Percentiles rank a stretch among this genome's conserved stretches.
phyloP scores from a whole-genome alignment of 2,329 filamentous ascomycete genomes.

The Colletotrichum paranaense region DNA sequence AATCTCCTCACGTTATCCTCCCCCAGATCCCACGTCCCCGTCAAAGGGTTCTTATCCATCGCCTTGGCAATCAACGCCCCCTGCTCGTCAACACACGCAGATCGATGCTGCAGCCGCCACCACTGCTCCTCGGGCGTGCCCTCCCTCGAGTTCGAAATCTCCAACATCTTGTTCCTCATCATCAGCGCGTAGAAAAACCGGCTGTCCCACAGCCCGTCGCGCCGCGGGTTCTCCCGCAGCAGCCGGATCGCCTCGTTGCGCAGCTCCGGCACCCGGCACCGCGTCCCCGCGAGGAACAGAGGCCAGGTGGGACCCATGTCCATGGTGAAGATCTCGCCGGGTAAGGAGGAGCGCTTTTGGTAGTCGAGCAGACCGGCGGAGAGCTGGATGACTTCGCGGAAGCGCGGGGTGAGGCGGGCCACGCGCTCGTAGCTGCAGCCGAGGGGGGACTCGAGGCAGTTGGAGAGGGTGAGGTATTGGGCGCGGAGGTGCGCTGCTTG shows the following conservation, averaged over 20 bases:
- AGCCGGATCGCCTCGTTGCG: constrained; percentile 41
- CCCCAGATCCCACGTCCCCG: constrained; percentile 22
- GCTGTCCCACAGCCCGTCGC: constrained; percentile 44
- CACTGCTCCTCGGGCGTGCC: constrained; percentile 38
- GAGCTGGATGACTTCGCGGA: constrained; percentile 42
- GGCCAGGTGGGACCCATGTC: constrained; percentile 43
- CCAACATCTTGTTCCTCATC: constrained; percentile 33
- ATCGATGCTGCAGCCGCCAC: constrained; percentile 33
- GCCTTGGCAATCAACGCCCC: constrained; percentile 17
- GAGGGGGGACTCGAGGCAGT: constrained; percentile 36
- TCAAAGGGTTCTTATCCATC: constrained; percentile 20
- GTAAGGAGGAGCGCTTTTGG: constrained; percentile 16
- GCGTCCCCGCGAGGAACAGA: constrained; percentile 40
- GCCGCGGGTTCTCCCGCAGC: constrained; percentile 40
- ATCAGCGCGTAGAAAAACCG: constrained; percentile 37
- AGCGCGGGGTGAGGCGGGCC: constrained; percentile 40
- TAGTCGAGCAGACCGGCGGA: constrained; percentile 37
- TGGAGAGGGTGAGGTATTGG: constrained; percentile 41
- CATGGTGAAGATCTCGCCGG: constrained; percentile 41
- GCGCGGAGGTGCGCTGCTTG: constrained; percentile 40
- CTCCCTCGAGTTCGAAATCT: constrained; percentile 38
- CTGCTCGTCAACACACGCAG: constrained; percentile 24
- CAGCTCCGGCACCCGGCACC: constrained; percentile 40
- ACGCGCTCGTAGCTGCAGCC: constrained; percentile 40
- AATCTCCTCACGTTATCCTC: constrained; percentile 15